phyloP scores from a whole-genome alignment of 148 eudicot species.

The Rhododendron molle region DNA sequence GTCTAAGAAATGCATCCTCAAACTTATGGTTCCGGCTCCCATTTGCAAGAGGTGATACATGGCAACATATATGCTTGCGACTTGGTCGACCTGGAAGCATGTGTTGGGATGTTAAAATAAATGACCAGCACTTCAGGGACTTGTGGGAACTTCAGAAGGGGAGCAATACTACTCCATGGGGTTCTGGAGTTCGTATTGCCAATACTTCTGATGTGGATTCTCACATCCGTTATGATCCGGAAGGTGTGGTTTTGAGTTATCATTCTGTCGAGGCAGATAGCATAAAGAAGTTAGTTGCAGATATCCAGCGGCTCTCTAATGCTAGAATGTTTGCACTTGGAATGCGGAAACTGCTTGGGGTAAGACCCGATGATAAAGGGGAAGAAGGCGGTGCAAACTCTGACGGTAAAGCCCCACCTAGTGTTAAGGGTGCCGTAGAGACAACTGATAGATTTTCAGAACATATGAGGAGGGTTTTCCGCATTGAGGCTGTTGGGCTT shows the following conservation, averaged over 20 bases:
- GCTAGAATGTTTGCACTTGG: slow-evolving; percentile 91
- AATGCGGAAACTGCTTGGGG: slow-evolving; percentile 86
- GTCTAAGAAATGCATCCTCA: slow-evolving; percentile 59
- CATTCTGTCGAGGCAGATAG: slow-evolving; percentile 87
- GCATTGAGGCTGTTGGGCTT: slow-evolving; percentile 94
- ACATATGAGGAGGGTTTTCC: slow-evolving; percentile 84
- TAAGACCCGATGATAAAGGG: slow-evolving; percentile 55
- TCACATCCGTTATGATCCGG: slow-evolving; percentile 86
- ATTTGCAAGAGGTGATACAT: slow-evolving; percentile 64
- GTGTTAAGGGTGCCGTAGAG: slow-evolving; percentile 44
- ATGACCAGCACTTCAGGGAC: slow-evolving; percentile 86
- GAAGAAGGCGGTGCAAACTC: slow-evolving; percentile 49
- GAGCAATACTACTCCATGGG: slow-evolving; percentile 72
- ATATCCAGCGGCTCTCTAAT: slow-evolving; percentile 81
- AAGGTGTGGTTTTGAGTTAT: slow-evolving; percentile 86
- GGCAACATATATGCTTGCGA: slow-evolving; percentile 86
- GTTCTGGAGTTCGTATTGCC: slow-evolving; percentile 85
- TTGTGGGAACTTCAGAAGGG: slow-evolving; percentile 98
- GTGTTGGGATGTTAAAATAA: slow-evolving; percentile 97
- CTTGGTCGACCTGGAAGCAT: slow-evolving; percentile 90
- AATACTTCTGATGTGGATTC: slow-evolving; percentile 90
- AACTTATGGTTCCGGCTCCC: slow-evolving; percentile 90
- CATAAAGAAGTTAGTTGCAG: slow-evolving; percentile 86
- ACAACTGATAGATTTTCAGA: slow-evolving; percentile 63
- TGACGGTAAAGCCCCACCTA: slow-evolving; percentile 44